Conservation (phyloP, 2,329 filamentous ascomycete genomes). For the Apiospora kogelbergensis region DNA sequence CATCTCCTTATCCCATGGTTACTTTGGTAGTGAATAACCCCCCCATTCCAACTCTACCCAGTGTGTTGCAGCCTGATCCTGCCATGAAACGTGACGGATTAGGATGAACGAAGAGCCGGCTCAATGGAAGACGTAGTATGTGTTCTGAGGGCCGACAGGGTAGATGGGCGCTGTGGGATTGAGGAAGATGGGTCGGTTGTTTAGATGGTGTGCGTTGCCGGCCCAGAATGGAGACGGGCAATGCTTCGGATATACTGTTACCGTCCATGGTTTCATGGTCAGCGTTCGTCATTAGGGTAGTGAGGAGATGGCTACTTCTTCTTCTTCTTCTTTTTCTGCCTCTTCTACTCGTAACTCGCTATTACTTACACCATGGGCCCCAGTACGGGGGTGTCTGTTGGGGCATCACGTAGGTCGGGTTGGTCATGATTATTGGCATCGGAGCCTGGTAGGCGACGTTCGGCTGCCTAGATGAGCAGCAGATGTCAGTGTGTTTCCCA, state of each 20-base stretch:
- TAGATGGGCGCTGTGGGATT: background rate
- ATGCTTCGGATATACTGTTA: background rate
- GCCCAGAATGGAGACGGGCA: background rate
- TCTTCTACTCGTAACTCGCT: background rate
- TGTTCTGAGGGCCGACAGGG: background rate
- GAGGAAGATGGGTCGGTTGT: background rate
- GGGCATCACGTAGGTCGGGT: background rate
- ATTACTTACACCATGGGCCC: conserved; percentile 2
- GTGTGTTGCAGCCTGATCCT: background rate
- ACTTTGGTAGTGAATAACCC: background rate
- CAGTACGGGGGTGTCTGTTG: background rate
- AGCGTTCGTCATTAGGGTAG: background rate
- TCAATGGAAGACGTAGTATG: background rate
- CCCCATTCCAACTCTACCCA: background rate
- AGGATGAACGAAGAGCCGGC: background rate
- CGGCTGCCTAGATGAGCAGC: background rate
- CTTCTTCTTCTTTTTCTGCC: too few relatives aligned
- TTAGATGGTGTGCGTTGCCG: background rate
- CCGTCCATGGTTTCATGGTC: background rate
- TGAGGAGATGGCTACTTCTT: background rate
- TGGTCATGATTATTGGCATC: background rate
- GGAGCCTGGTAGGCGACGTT: background rate
- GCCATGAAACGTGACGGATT: too few relatives aligned
- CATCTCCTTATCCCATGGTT: background rate
- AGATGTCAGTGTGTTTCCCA: background rate